Base-by-base conservation (phyloP, 2,329 filamentous ascomycete genomes). In the Coniella vitis region DNA sequence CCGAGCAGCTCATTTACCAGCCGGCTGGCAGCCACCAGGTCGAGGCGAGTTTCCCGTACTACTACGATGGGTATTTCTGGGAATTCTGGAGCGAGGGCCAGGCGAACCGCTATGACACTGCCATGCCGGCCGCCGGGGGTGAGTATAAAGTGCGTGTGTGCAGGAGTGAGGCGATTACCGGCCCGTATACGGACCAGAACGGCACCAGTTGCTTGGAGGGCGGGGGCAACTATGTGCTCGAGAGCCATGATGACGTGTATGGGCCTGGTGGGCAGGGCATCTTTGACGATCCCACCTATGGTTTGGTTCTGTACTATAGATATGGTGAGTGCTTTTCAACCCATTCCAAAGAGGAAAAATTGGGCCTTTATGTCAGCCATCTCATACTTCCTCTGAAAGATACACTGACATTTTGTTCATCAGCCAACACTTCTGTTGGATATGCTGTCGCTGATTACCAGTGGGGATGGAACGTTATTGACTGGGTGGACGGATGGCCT, bases 111-210 rank as follows among this genome's bases (percentile, higher is more conserved):
- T 82, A 78, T 53, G 74, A 82, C 55, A 61, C 59, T 13, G 66
- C 57, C 44, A 65, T 60, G 45, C 79, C 81, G 0, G 71, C 78
- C 0, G 47, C 67, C 0, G 82, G 81, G 3, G 65, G 67, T n/a
- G 83, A 85, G 62, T 86, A 86, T 62, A 77, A 76, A 60, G 80
- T 86, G 59, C 76, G 74, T 57, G 79, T 82, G 25, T 86, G 83
- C 65, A 68, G 80, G 25, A 78, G 75, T 3, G 69, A 62, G 1
- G 69, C 64, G 5, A 68, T 74, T 2, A 76, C 69, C 0, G 70
- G 79, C 0, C 68, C 67, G 2, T 86, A 80, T 57, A 76, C 73
- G 21, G 83, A 86, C 56, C 64, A 71, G 47, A 61, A 59, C 46
- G 81, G 81, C 2, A 66, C 59, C n/a, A 65, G 69, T 31, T 85